These are phyloP conservation scores for Rhodocollybia butyracea DNA, from an alignment of 768 basidiomycete genomes.

Conservation along the genomic window DNA sequence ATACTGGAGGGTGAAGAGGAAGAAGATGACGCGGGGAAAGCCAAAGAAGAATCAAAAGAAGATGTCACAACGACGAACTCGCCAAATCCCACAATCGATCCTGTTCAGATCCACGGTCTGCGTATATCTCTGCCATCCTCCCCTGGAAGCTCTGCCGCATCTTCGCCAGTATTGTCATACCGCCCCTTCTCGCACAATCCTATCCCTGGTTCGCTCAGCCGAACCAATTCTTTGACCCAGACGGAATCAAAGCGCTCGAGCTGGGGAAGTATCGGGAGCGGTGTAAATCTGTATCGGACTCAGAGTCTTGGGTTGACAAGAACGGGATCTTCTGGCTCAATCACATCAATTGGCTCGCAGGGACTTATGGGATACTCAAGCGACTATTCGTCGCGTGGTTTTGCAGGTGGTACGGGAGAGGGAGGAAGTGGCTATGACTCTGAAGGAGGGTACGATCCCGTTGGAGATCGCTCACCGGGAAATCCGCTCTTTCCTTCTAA, in stretches of 20 bases:
- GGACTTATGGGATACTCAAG: neutral
- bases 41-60: slow-evolving; percentile 7
- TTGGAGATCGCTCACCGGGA: slow-evolving; percentile 67
- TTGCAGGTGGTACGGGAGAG: neutral
- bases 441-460: slow-evolving; percentile 39
- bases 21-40: slow-evolving; percentile 29
- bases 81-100: neutral
- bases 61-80: neutral
- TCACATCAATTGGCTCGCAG: neutral
- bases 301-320: slow-evolving; percentile 3
- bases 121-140: slow-evolving; percentile 7
- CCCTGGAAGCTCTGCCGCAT: neutral
- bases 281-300: neutral
- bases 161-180: neutral
- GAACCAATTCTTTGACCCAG: neutral
- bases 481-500: slow-evolving; percentile 80
- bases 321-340: slow-evolving; percentile 2
- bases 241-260: neutral
- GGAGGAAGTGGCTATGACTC: slow-evolving; percentile 11
- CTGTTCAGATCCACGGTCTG: slow-evolving; percentile 9
- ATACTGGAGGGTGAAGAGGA: slow-evolving; percentile 66
- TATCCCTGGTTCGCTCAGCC: neutral
- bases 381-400: neutral
- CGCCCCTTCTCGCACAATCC: neutral
- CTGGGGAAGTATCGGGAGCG: slow-evolving; percentile 1